Conservation (phyloP, 148 eudicot species). For the Cornus suecica region DNA sequence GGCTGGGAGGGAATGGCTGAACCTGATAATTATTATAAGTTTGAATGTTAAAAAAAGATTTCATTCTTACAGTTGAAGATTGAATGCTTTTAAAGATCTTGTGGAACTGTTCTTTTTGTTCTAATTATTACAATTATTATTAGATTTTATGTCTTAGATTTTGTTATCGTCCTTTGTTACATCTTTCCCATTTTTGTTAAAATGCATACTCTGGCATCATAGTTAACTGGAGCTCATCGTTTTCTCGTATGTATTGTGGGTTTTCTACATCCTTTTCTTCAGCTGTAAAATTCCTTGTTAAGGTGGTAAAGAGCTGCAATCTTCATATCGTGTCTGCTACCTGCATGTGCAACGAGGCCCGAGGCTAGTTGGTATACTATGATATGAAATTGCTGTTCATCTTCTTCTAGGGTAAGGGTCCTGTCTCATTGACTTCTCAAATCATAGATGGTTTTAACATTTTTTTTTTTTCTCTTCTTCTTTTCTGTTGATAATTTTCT, state of each 20-base stretch:
- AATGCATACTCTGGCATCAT: neutral
- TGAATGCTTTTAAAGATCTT: neutral
- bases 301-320: neutral
- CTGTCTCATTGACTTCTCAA: neutral
- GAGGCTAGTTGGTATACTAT: neutral
- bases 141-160: neutral
- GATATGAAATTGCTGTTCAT: no score
- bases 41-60: neutral
- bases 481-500: neutral
- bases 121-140: neutral
- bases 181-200: neutral
- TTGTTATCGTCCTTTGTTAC: neutral
- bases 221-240: neutral
- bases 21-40: no score
- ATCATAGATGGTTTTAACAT: neutral
- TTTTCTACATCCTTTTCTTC: no score
- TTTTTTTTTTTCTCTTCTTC: neutral
- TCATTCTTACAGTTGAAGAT: neutral
- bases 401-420: neutral
- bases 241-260: neutral
- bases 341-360: neutral
- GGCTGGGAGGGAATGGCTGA: constrained; percentile 4
- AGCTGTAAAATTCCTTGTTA: no score
- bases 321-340: neutral
- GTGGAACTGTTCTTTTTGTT: neutral